Evolutionary conservation across 495 filamentous ascomycete species (phyloP).

Genomic region (Podospora conica): DNA sequence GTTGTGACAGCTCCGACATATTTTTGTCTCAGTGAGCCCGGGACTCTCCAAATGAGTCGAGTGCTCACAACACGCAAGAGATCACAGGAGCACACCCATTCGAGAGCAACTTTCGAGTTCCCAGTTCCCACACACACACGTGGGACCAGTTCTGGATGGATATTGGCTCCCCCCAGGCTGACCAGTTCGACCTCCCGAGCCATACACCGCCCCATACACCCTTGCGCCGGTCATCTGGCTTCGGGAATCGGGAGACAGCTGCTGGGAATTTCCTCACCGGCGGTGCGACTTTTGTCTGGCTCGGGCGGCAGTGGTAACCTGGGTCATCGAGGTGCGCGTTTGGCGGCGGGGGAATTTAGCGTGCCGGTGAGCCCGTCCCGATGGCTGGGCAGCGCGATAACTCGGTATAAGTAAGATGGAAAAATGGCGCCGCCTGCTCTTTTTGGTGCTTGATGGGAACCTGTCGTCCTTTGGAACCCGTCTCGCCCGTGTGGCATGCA

Average conservation of each 20-base stretch:
- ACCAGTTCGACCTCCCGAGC: not conserved
- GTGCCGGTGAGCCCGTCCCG: not conserved
- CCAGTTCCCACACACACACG: constrained; percentile 19
- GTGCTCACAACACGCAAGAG: not conserved
- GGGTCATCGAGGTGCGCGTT: not conserved
- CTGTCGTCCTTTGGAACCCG: not conserved
- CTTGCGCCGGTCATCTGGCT: not conserved
- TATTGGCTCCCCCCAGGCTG: constrained; percentile 20
- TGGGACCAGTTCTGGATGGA: constrained; percentile 23
- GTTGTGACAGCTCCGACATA: not conserved
- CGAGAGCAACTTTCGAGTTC: not conserved
- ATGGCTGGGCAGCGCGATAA: not conserved
- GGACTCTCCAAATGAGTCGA: not conserved
- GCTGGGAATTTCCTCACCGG: not conserved
- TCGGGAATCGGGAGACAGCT: not conserved
- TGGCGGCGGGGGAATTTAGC: not conserved
- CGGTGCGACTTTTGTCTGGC: not conserved
- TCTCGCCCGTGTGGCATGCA: not conserved
- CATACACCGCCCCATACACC: not conserved
- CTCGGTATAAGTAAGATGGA: no score
- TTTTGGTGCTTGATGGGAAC: not conserved
- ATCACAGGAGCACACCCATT: not conserved
- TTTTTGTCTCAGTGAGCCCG: not conserved
- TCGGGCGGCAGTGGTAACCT: not conserved
- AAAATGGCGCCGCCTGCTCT: not conserved